These are phyloP conservation scores for Didymella exigua DNA, from an alignment of 2,329 filamentous ascomycete species.

Conservation along the genomic window DNA sequence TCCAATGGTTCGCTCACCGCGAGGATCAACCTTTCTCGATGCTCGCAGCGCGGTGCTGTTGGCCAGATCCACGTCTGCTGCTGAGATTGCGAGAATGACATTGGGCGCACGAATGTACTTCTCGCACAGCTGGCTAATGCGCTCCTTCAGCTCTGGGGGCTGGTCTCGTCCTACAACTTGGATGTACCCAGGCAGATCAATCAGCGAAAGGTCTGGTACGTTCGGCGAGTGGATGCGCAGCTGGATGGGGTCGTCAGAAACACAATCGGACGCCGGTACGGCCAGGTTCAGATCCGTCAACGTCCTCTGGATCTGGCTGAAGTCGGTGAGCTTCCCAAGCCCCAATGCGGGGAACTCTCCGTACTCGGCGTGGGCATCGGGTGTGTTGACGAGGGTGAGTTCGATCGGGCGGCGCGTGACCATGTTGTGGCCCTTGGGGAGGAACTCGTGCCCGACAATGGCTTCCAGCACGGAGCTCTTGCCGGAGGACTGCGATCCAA, in stretches of 20 bases:
- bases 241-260: conserved; percentile 95
- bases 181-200: conserved; percentile 96
- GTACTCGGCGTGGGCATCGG: conserved; percentile 83
- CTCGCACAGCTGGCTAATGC: conserved; percentile 94
- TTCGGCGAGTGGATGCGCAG: conserved; percentile 94
- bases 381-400: conserved; percentile 93
- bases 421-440: conserved; percentile 99
- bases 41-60: conserved; percentile 93
- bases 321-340: conserved; percentile 87
- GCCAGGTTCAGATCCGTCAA: conserved; percentile 93
- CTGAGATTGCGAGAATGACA: conserved; percentile 95
- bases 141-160: conserved; percentile 88
- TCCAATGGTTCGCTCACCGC: conserved; percentile 94
- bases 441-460: conserved; percentile 95
- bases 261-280: conserved; percentile 87
- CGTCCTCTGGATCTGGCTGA: conserved; percentile 88
- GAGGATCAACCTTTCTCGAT: conserved; percentile 87
- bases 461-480: conserved; percentile 97
- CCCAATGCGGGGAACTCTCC: conserved; percentile 95
- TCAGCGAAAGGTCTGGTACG: conserved; percentile 92
- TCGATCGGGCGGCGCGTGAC: conserved; percentile 95
- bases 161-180: conserved; percentile 93
- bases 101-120: conserved; percentile 98
- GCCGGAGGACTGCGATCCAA: conserved; percentile 96
- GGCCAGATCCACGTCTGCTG: conserved; percentile 93